Base-by-base conservation (phyloP, 2,329 filamentous ascomycete genomes). In the Stagonosporopsis vannaccii region DNA sequence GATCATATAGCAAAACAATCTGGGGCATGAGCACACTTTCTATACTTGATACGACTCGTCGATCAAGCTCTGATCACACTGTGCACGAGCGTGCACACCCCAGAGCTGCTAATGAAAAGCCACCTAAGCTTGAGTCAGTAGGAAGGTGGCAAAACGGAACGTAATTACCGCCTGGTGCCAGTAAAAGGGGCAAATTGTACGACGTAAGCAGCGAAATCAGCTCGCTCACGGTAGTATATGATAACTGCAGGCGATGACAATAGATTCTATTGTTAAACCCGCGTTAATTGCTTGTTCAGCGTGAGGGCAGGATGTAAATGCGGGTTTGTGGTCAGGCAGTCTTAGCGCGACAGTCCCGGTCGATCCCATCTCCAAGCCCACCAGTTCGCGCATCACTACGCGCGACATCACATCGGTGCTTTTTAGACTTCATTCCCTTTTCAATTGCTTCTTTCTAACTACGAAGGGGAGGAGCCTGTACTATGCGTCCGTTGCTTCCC, bases 161-260 rank as follows among this genome's bases (percentile, higher is more conserved):
- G 53, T 37, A 56, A 56, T 51, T 56, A 56, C 47, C 42, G 53
- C 43, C 51, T 51, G 42, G 46, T 36, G 51, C 42, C 47, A 51
- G 47, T 40, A 46, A 56, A 56, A 56, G 53, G 53, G 53, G 53
- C 47, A 37, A 56, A 43, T 43, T 46, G 47, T 56, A 25, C 53
- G 39, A 51, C 47, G n/a, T 30, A 33, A 40, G 35, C 28, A 28
- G 25, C 28, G 28, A 43, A 13, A 35, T 32, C 6, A 41, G 23
- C 23, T 25, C 19, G 19, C 23, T n/a, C 26, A 37, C 22, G 17
- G 26, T 6, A 6, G 6, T 17, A 13, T 6, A 8, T 15, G 19
- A n/a, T 6, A 19, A 8, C 23, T 13, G 12, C 26, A 12, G 19
- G 17, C n/a, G 40, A 13, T 20, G n/a, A 23, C 17, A 19, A 2